phyloP scores from a whole-genome alignment of 768 basidiomycete genomes.

The Lactifluus piperatus region DNA sequence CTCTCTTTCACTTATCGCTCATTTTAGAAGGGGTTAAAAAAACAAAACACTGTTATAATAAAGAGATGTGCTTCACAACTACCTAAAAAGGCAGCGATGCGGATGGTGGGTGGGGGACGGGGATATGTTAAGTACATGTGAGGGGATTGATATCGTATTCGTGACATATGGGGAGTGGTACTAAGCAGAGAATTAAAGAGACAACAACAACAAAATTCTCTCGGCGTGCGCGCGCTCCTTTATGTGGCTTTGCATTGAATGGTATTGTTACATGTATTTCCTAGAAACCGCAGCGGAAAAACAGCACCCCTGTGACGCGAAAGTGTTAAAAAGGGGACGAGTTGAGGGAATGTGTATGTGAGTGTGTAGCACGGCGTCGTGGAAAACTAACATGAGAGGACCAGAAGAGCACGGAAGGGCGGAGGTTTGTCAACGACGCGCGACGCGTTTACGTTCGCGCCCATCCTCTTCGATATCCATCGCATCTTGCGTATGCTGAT shows the following conservation, averaged over 20 bases:
- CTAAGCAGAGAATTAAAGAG: too few relatives aligned
- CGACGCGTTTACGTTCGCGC: conserved; percentile 65
- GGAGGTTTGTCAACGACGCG: conserved; percentile 43
- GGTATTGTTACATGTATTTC: conserved; percentile 13
- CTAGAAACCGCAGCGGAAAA: not conserved
- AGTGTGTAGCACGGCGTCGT: not conserved
- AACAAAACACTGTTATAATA: conserved; percentile 14
- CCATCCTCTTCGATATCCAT: conserved; percentile 76
- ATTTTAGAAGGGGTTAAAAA: not conserved
- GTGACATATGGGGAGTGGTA: not conserved
- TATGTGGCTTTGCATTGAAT: conserved; percentile 1
- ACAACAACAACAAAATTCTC: not conserved
- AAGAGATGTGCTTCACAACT: conserved; percentile 18
- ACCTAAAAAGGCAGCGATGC: conserved; percentile 2
- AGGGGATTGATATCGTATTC: not conserved
- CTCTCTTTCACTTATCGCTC: too few relatives aligned
- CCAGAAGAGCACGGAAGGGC: not conserved
- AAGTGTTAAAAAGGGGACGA: not conserved
- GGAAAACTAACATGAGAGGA: not conserved
- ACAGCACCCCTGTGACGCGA: conserved; percentile 1
- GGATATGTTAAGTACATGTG: conserved; percentile 17
- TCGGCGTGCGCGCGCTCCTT: conserved; percentile 3
- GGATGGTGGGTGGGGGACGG: too few relatives aligned
- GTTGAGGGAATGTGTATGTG: not conserved
- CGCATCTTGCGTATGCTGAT: conserved; percentile 35